Evolutionary conservation across 2,329 filamentous ascomycete genomes (phyloP), one percentile per base, ranked within the genome.

Genomic region (Dactylellina drechsleri): DNA sequence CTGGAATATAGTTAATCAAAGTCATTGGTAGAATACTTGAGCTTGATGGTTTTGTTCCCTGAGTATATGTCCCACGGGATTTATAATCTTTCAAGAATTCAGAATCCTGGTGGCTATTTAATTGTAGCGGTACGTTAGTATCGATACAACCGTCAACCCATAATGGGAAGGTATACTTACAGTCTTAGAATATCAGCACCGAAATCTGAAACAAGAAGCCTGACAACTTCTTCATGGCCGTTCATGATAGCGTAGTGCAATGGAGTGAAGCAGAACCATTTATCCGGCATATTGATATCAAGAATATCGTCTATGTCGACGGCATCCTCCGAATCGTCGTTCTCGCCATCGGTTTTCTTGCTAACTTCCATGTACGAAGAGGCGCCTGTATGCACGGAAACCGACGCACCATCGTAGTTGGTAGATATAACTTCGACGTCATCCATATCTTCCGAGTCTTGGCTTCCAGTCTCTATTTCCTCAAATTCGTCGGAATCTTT

Each of bases 181-280:
- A 92, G 91, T 16, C 92, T 83, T 10, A 93, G 83, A 0, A 90
- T 85, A 81, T 96, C 92, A 3, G 92, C 91, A 6, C 91, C 92
- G 79, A 92, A 95, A 76, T 89, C 83, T 72, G 83, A 79, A 0
- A 85, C 85, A 49, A 96, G 86, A 28, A 88, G 81, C 67, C 89
- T 87, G 13, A 94, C 91, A 12, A 89, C 86, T 2, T 90, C 86
- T 31, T 86, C 83, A 77, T 95, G 89, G 0, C 91, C 92, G 70
- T 88, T 87, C 0, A 91, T 80, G 74, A 96, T 92, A 4, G 92
- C 92, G 28, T 93, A 85, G 80, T 96, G 92, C 2, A 96, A 84
- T 0, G 92, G 88, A 10, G 78, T 61, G 75, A 79, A 77, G 4
- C 58, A 50, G 26, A 77, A 66, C 78, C 96, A 92, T 92, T 92